phyloP scores from a whole-genome alignment of 177 flowering plant species.

The Vitis hybrid region DNA sequence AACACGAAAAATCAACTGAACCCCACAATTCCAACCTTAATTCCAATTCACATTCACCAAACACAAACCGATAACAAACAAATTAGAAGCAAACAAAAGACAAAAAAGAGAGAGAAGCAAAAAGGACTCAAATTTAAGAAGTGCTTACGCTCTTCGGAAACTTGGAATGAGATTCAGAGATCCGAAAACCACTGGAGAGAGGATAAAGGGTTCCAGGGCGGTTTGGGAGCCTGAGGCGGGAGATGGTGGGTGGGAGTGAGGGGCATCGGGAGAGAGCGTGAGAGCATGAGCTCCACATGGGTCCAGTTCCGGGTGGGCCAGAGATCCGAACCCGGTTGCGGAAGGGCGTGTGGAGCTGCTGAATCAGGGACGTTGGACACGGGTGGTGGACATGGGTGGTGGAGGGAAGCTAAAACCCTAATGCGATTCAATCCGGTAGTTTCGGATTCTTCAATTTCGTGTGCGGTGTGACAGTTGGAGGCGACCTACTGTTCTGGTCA shows the following conservation, averaged over 20 bases:
- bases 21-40: too few relatives aligned
- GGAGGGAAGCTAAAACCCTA: neutral
- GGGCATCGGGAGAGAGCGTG: conserved; percentile 39
- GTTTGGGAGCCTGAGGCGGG: conserved; percentile 19
- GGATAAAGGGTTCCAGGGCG: conserved; percentile 15
- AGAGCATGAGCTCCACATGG: conserved; percentile 50
- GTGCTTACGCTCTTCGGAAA: conserved; percentile 24
- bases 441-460: too few relatives aligned
- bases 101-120: neutral
- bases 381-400: too few relatives aligned
- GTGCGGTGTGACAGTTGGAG: too few relatives aligned
- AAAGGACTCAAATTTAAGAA: neutral
- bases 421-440: too few relatives aligned
- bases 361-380: neutral
- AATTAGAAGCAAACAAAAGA: neutral
- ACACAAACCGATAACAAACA: too few relatives aligned
- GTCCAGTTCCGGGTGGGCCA: neutral
- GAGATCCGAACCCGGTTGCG: neutral
- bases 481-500: too few relatives aligned
- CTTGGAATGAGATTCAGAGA: conserved; percentile 22
- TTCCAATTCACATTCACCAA: too few relatives aligned
- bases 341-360: neutral
- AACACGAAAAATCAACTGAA: too few relatives aligned
- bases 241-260: conserved; percentile 10
- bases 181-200: conserved; percentile 18